A percentile compares a stretch with the other conserved stretches of the same genome.
Conservation (phyloP, 306 rosid species). For the Oxytropis ochrocephala region DNA sequence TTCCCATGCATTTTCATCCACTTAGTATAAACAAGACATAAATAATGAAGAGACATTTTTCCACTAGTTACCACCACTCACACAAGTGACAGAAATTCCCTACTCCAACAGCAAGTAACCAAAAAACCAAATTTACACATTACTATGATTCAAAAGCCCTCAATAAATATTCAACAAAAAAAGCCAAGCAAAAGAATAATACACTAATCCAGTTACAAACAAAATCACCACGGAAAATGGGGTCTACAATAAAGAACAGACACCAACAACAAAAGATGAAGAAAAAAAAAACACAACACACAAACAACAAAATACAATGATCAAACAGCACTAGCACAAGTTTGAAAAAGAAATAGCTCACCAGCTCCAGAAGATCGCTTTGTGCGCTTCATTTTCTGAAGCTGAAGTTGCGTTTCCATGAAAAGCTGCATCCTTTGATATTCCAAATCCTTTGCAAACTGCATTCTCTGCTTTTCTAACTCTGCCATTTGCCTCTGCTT, state of each 20-base stretch:
- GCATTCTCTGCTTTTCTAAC: slow-evolving; percentile 81
- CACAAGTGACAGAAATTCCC: slow-evolving; percentile 1
- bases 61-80: background rate
- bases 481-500: slow-evolving; percentile 69
- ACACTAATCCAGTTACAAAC: background rate
- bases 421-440: slow-evolving; percentile 59
- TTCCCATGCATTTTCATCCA: background rate
- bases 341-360: slow-evolving; percentile 17
- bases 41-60: background rate
- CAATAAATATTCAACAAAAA: background rate
- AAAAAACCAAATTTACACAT: background rate
- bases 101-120: background rate
- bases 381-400: slow-evolving; percentile 56
- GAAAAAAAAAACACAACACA: background rate
- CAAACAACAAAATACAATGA: background rate
- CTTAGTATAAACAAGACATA: background rate
- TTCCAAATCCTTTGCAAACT: slow-evolving; percentile 70
- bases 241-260: background rate
- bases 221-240: background rate
- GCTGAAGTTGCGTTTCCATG: slow-evolving; percentile 64
- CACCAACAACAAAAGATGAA: background rate
- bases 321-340: background rate
- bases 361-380: slow-evolving; percentile 45
- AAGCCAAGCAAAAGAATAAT: background rate
- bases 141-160: background rate